Base-by-base conservation (phyloP, 2,329 filamentous ascomycete species). In the Cladophialophora bantiana region DNA sequence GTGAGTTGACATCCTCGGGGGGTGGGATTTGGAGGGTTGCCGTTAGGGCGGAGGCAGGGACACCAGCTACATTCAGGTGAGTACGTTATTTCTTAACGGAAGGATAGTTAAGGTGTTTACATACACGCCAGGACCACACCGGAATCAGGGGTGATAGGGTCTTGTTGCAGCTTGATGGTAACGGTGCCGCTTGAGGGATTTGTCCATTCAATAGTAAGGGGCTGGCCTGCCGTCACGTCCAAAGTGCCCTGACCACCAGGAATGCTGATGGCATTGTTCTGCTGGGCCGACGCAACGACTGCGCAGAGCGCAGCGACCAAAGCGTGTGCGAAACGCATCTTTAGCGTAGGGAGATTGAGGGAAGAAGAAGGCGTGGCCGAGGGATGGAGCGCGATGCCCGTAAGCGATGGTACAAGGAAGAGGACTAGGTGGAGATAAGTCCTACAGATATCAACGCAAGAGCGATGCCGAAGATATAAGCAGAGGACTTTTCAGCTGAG, bases 121-220 rank as follows among this genome's bases (percentile, higher is more conserved):
- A 74, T 75, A 84, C 83, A 71, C 52, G 77, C 81, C 73, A 85
- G 77, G 52, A 74, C 66, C 36, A 74, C 75, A 26, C 83, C 83
- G 7, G 74, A 68, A 62, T 74, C 70, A 13, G 84, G 73, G 64
- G 82, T 78, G 70, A 78, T 76, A n/a, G 68, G 68, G 50, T 68
- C 63, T 64, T 77, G 75, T 69, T 82, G 79, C 65, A 87, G 76
- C 50, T 81, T 81, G 72, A 87, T 80, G 48, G 83, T 82, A 36
- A 87, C 80, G 15, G 84, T 83, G 65, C 68, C 83, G 26, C 71
- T 60, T 64, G 83, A 85, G 55, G 80, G 83, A 6, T 83, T 81
- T 5, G 74, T 69, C 85, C 85, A 87, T 59, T 72, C 77, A 56
- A 87, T 74, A 10, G 78, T 80, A 20, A 82, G 77, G 10, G 81